Conservation (phyloP, 768 basidiomycete species). For the Steccherinum ochraceum region DNA sequence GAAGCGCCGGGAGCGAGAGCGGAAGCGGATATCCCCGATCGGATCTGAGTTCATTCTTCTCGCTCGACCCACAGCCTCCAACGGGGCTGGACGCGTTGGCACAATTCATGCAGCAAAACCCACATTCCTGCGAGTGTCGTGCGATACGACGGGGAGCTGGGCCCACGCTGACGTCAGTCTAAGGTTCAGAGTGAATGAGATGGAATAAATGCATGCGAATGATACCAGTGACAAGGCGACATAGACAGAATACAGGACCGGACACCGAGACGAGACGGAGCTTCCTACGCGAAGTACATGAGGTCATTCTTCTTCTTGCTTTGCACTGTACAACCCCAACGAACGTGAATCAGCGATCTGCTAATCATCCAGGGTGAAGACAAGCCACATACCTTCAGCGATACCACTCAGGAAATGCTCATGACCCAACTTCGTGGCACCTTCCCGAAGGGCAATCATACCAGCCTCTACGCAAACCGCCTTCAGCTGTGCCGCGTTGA, state of each 20-base stretch:
- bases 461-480: conserved; percentile 99
- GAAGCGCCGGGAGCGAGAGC: no score
- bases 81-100: no score
- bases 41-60: no score
- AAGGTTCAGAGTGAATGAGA: background rate
- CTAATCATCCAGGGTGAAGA: conserved; percentile 2
- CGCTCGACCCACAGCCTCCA: no score
- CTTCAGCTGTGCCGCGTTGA: conserved; percentile 95
- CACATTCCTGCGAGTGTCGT: no score
- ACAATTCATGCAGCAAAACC: no score
- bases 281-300: conserved; percentile 81
- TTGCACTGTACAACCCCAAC: conserved; percentile 60
- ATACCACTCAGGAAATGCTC: conserved; percentile 96
- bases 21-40: no score
- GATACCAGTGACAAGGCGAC: background rate
- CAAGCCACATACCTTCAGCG: conserved; percentile 59
- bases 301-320: conserved; percentile 99
- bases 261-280: background rate
- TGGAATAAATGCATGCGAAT: background rate
- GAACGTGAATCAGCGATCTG: conserved; percentile 16
- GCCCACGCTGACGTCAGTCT: conserved; percentile 1
- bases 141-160: no score
- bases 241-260: background rate
- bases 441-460: conserved; percentile 96
- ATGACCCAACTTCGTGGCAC: conserved; percentile 80